Evolutionary conservation across 2,329 filamentous ascomycete species (phyloP), one percentile per base, ranked within the genome.

Genomic region (Lachnellula arida): DNA sequence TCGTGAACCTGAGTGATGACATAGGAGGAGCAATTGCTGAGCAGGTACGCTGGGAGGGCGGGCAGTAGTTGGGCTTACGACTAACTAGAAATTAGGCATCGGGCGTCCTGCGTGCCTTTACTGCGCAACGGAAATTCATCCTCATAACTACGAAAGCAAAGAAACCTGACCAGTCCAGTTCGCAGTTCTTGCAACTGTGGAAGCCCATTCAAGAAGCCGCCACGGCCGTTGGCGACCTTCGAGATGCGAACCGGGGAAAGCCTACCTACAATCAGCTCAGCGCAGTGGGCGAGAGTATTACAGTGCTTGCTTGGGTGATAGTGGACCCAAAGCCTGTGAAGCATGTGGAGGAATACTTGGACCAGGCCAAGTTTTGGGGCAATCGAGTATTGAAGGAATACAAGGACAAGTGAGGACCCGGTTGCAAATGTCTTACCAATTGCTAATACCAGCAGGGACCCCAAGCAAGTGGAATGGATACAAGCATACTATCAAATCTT

Each of bases 401-500:
- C 73, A 97, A 95, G 75, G 92, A 89, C 61, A 87, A 84, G 85
- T 88, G 71, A 64, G 81, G 48, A 25, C 6, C 3, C 12, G 8
- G 5, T 14, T n/a, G 19, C 17, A 11, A 5, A 2, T 12, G 43
- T 8, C n/a, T 34, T 14, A 37, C 40, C 15, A 19, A 46, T 39
- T 44, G 55, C 58, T 61, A 56, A 62, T 40, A 43, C 39, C 17
- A 23, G 15, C 62, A 94, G 89, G 75, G 89, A 93, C 67, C 80
- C 82, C 54, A 83, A 84, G 66, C 89, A 97, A 66, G 81, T 92
- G 54, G 87, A 94, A 68, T 99, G 92, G 84, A 85, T 97, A 35
- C 89, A 93, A 67, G 80, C 91, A n/a, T 97, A 95, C 76, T 96
- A 96, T 74, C 85, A 87, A 67, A 81, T 97, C 57, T 95, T 96